phyloP scores from a whole-genome alignment of 163 green algal genomes.

The Scenedesmus sp. region DNA sequence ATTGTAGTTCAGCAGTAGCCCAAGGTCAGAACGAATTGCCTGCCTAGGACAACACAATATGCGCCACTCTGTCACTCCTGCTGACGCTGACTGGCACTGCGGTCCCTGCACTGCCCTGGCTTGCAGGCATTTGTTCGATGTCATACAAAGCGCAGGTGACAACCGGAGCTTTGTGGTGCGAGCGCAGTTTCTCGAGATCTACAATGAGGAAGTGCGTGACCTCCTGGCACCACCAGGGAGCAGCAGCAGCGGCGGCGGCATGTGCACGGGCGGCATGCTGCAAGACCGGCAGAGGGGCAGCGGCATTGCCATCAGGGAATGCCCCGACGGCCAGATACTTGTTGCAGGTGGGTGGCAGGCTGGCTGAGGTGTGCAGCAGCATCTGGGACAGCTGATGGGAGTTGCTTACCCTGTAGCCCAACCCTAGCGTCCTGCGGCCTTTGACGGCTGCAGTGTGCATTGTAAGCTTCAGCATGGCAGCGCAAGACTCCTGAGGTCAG shows the following conservation, averaged over 20 bases:
- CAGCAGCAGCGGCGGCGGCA: conserved; percentile 17
- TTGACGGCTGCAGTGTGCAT: neutral
- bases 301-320: conserved; percentile 70
- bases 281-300: neutral
- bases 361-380: neutral
- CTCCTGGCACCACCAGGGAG: conserved; percentile 73
- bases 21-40: too few species aligned
- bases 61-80: neutral
- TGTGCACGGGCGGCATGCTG: neutral
- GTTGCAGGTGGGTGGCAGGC: conserved; percentile 44
- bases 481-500: neutral
- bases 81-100: neutral
- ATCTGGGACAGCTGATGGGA: too few species aligned
- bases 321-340: conserved; percentile 64
- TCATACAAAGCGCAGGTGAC: conserved; percentile 17
- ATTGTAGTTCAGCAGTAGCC: too few species aligned
- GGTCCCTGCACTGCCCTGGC: neutral
- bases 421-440: neutral
- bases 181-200: conserved; percentile 94
- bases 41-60: neutral
- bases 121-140: conserved; percentile 58
- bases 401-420: neutral
- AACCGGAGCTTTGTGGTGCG: conserved; percentile 62
- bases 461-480: neutral
- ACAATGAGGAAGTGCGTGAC: conserved; percentile 98